Conservation (phyloP, 179 eudicot genomes). For the Dionaea muscipula region DNA sequence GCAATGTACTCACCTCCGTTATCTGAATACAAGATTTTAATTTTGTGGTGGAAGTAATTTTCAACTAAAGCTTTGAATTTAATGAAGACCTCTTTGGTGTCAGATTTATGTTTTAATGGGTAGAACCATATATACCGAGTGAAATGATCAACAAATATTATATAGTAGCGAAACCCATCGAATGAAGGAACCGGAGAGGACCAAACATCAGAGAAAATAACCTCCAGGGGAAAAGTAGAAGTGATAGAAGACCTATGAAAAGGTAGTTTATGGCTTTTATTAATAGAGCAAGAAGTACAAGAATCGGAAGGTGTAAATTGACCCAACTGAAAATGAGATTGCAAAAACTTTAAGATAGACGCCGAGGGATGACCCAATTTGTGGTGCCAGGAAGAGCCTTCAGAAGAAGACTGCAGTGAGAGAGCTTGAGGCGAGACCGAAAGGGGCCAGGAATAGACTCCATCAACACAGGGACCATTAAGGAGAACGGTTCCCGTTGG, state of each 20-base stretch:
- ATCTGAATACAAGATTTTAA: not conserved
- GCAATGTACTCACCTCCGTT: not conserved
- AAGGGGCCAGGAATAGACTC: not conserved
- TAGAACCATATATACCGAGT: conserved; percentile 1
- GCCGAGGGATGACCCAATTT: too few relatives aligned
- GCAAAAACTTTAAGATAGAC: too few relatives aligned
- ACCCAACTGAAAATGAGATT: too few relatives aligned
- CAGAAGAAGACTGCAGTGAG: too few relatives aligned
- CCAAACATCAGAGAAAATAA: conserved; percentile 2
- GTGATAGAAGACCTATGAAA: not conserved
- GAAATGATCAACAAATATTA: conserved; percentile 1
- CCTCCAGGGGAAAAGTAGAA: not conserved
- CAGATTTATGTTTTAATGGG: not conserved
- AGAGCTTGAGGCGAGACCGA: not conserved
- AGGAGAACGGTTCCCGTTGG: not conserved
- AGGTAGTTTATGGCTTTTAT: conserved; percentile 4
- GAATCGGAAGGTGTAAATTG: too few relatives aligned
- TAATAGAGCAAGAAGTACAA: not conserved
- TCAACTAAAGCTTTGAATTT: not conserved
- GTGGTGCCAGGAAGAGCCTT: too few relatives aligned
- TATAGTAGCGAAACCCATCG: not conserved
- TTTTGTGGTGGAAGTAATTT: not conserved
- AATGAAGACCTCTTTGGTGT: not conserved
- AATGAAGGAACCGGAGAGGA: not conserved
- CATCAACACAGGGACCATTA: not conserved